Conservation (phyloP, 2,329 filamentous ascomycete species). For the Teratosphaeria viscida region DNA sequence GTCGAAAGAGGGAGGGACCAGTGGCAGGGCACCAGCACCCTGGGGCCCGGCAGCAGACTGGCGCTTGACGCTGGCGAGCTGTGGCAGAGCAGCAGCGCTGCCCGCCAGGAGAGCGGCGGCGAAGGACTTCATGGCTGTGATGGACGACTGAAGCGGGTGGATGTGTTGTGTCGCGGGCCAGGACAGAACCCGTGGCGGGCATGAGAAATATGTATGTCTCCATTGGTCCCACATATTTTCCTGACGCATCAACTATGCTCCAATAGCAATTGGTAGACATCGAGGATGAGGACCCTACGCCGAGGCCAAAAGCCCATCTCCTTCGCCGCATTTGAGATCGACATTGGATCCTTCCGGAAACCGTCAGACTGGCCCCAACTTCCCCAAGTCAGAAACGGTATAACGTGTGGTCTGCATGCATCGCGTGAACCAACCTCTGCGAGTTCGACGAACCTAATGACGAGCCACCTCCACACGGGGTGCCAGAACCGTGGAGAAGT, state of each 20-base stretch:
- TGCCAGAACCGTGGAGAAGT: not conserved
- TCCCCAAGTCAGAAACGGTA: not conserved
- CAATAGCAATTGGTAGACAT: not conserved
- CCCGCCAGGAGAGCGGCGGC: conserved; percentile 1
- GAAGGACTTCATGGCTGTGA: conserved; percentile 4
- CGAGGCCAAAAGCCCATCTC: not conserved
- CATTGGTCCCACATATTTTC: not conserved
- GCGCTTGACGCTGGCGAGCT: conserved; percentile 4
- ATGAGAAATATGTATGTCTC: conserved; percentile 1
- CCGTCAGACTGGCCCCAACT: not conserved
- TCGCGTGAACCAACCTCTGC: not conserved
- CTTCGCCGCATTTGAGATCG: not conserved
- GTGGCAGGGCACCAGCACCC: conserved; percentile 17
- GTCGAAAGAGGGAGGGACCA: conserved; percentile 22
- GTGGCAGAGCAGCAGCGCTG: conserved; percentile 7
- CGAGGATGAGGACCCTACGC: not conserved
- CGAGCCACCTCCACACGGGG: not conserved
- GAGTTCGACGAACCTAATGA: not conserved
- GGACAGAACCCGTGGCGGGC: not conserved
- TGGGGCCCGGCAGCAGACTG: conserved; percentile 10
- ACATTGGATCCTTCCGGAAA: not conserved
- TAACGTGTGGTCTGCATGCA: not conserved
- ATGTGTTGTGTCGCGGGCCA: not conserved
- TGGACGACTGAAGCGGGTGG: not conserved
- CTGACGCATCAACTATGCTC: not conserved